Conservation (phyloP, 176 grass and related monocot genomes). For the Carex pumila region DNA sequence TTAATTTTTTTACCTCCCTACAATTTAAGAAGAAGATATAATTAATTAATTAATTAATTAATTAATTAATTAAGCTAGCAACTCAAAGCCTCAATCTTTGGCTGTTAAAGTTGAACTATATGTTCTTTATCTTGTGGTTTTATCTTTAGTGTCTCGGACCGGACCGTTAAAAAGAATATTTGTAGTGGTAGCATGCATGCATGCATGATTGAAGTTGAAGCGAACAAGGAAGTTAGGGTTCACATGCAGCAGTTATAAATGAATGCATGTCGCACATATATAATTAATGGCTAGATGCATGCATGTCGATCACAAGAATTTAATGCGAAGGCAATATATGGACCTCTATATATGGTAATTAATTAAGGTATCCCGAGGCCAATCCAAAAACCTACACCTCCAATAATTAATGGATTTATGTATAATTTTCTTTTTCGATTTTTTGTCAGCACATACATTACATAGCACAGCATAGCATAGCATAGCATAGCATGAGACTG, state of each 20-base stretch:
- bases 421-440: background rate
- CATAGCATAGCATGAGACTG: background rate
- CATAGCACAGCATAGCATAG: background rate
- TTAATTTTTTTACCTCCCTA: no score
- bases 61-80: no score
- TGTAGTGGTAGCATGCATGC: background rate
- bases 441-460: background rate
- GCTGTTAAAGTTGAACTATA: no score
- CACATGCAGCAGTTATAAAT: constrained; percentile 11
- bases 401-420: background rate
- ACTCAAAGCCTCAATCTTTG: no score
- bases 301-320: constrained; percentile 5
- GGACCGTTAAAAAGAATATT: background rate
- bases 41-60: no score
- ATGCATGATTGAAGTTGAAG: background rate
- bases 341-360: constrained; percentile 6
- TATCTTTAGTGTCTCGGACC: background rate
- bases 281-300: background rate
- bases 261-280: background rate
- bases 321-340: background rate
- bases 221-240: background rate
- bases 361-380: background rate
- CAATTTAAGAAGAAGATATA: no score
- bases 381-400: background rate
- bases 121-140: no score